These are phyloP conservation scores for Saksenaea vasiformis DNA, from an alignment of 371 early-diverging fungal species.

Conservation along the genomic window DNA sequence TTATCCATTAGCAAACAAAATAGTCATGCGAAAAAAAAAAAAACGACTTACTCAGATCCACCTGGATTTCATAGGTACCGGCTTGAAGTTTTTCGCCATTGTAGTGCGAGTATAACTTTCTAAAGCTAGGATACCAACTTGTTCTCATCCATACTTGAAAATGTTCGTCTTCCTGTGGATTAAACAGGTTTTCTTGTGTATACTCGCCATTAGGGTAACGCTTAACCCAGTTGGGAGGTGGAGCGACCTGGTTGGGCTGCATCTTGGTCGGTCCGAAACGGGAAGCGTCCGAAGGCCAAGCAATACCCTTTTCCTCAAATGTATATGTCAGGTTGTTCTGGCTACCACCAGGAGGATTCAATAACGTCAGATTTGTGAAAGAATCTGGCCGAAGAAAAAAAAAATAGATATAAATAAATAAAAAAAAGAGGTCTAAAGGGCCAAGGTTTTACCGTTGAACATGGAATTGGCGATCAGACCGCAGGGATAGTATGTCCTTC, in stretches of 20 bases:
- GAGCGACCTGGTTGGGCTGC: conserved; percentile 41
- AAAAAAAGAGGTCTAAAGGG: conserved; percentile 11
- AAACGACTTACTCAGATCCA: conserved; percentile 50
- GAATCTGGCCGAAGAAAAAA: conserved; percentile 37
- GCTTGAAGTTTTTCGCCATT: conserved; percentile 44
- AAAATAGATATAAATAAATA: too few species aligned
- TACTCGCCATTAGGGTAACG: conserved; percentile 49
- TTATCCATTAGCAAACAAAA: background rate
- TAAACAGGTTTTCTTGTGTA: conserved; percentile 52
- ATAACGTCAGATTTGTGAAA: conserved; percentile 43
- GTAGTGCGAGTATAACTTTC: conserved; percentile 84
- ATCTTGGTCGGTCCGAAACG: conserved; percentile 57
- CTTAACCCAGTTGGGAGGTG: conserved; percentile 70
- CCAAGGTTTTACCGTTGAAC: conserved; percentile 87
- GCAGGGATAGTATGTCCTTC: conserved; percentile 82
- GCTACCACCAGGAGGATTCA: conserved; percentile 48
- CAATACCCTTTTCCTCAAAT: conserved; percentile 68
- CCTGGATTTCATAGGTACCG: conserved; percentile 59
- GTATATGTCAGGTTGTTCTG: conserved; percentile 26
- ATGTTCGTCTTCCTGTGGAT: conserved; percentile 72
- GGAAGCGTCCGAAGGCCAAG: conserved; percentile 79
- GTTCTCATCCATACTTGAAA: conserved; percentile 96
- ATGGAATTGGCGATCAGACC: conserved; percentile 92
- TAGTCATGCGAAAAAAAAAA: background rate
- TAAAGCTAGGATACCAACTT: conserved; percentile 88